Evolutionary conservation across 192 early-diverging fungal species (phyloP), one percentile per base, ranked within the genome.

Genomic region (Obelidium mucronatum): DNA sequence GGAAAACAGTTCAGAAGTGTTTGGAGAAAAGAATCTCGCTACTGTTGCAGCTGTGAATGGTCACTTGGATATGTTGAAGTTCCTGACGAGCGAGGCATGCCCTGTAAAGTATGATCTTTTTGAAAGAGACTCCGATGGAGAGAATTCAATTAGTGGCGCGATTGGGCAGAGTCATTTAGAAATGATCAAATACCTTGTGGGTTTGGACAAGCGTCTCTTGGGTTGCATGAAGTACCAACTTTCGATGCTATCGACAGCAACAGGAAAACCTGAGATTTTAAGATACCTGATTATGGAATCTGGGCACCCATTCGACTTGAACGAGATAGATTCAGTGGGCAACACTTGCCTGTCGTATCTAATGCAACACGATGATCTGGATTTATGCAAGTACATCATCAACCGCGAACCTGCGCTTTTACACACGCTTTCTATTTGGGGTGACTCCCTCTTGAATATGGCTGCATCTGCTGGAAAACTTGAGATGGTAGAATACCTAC

Each of bases 251-350:
- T 37, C 40, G 5, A 19, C 67, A 40, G 48, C 42, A 39, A 15
- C 42, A 26, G 40, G 36, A 6, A 22, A 65, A 26, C 31, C 37
- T 51, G 44, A 51, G 6, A 40, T 68, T 1, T 3, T 68, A 4
- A 42, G 31, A 26, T 68, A 68, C 48, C 51, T 68, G 67, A 11
- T 48, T 5, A 15, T 31, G 4, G 67, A 68, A 30, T 42, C 67
- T 26, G 39, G 48, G 26, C 13, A 51, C 8, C 4, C 11, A 15
- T 68, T 30, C 33, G 67, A 68, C 40, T 11, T 68, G 30, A 52
- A 40, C 5, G 67, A 68, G 31, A 40, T n/a, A 30, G 44, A 68
- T 28, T 6, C 11, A 11, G 44, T 51, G 11, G 34, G 63, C 8
- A 17, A 17, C 13, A 65, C 63, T 33, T 17, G 11, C 24, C 15